A percentile compares a stretch with the other conserved stretches of the same genome.
Evolutionary conservation across 306 rosid species (phyloP).

Genomic region (Cucurbita ficifolia): DNA sequence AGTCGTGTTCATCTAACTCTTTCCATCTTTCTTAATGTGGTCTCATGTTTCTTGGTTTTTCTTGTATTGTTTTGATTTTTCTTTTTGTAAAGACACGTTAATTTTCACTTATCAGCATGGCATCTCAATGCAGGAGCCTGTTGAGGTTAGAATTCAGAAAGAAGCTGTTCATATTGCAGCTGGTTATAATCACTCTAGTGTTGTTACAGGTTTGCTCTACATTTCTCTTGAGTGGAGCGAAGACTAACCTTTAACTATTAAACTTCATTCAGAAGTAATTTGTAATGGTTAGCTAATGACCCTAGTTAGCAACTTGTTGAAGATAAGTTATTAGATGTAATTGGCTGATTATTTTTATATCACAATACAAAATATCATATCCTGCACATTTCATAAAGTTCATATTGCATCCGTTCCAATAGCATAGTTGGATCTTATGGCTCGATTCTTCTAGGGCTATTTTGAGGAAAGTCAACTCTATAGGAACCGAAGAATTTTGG

Average conservation of each 20-base stretch:
- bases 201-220: constrained; percentile 54
- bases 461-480: no score
- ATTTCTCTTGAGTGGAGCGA: not conserved
- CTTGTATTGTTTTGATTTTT: not conserved
- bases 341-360: not conserved
- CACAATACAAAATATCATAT: not conserved
- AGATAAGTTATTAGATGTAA: not conserved
- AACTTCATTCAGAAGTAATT: not conserved
- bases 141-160: constrained; percentile 49
- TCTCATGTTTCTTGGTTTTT: not conserved
- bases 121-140: constrained; percentile 45
- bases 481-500: no score
- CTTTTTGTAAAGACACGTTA: not conserved
- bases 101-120: constrained; percentile 6
- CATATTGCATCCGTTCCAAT: not conserved
- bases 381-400: not conserved
- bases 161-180: constrained; percentile 57
- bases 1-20: no score
- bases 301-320: not conserved
- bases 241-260: not conserved
- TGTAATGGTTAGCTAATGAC: not conserved
- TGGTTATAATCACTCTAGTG: constrained; percentile 83
- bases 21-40: not conserved
- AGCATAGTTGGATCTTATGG: not conserved
- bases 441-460: no score